phyloP scores from a whole-genome alignment of 2,329 filamentous ascomycete species.

The Grosmannia clavigera region DNA sequence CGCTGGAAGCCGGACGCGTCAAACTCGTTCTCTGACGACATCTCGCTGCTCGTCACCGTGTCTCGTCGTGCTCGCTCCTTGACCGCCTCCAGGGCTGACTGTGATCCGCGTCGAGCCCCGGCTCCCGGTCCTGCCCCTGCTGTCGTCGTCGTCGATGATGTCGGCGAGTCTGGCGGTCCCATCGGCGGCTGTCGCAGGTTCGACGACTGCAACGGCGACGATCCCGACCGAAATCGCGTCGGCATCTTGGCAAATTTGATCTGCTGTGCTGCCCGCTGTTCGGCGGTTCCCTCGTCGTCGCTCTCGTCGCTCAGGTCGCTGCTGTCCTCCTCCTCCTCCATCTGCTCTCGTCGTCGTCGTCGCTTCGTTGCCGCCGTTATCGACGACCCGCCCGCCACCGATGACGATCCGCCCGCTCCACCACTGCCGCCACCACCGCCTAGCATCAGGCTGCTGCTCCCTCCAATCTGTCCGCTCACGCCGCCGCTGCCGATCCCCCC shows the following conservation, averaged over 20 bases:
- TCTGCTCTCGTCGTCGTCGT: constrained; percentile 55
- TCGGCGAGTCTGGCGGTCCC: constrained; percentile 23
- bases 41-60: constrained; percentile 70
- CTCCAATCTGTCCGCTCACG: neutral
- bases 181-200: constrained; percentile 43
- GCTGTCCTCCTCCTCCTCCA: constrained; percentile 78
- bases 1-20: constrained; percentile 54
- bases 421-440: neutral
- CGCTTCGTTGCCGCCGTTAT: constrained; percentile 33
- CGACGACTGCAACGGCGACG: constrained; percentile 67
- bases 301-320: constrained; percentile 77
- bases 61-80: constrained; percentile 60
- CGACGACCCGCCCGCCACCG: neutral
- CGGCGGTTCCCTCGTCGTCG: constrained; percentile 52
- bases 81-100: constrained; percentile 57
- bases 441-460: neutral
- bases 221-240: constrained; percentile 70
- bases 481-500: neutral
- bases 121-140: neutral
- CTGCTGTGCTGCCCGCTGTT: constrained; percentile 65
- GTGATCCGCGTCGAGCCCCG: constrained; percentile 51
- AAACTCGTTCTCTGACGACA: constrained; percentile 72
- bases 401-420: neutral
- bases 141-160: constrained; percentile 5
- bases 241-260: constrained; percentile 98